Evolutionary conservation across 2,329 filamentous ascomycete species (phyloP).

Genomic region (Cladophialophora exuberans): DNA sequence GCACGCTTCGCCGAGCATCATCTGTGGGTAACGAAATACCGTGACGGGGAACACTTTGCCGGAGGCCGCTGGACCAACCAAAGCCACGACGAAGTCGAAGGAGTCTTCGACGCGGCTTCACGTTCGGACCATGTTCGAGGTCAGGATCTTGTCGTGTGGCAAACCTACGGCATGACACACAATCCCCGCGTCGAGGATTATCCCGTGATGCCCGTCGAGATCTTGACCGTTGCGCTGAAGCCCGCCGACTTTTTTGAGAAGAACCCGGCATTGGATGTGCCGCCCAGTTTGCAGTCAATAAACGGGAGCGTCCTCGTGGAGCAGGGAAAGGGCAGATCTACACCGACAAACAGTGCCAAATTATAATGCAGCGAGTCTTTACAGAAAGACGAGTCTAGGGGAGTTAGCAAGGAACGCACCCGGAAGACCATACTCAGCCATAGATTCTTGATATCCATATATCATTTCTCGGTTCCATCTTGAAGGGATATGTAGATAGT

Average conservation of each 20-base stretch:
- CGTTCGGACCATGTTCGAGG: constrained; percentile 51
- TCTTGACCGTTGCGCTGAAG: constrained; percentile 51
- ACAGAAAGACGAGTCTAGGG: too few species aligned
- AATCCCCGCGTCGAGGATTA: constrained; percentile 68
- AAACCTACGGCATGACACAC: constrained; percentile 65
- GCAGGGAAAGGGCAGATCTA: too few species aligned
- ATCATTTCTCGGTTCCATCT: too few species aligned
- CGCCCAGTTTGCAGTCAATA: constrained; percentile 45
- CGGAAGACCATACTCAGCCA: too few species aligned
- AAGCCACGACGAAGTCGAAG: constrained; percentile 56
- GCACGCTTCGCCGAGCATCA: constrained; percentile 60
- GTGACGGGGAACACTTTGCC: constrained; percentile 56
- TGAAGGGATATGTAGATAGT: too few species aligned
- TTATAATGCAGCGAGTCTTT: too few species aligned
- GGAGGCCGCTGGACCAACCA: constrained; percentile 62
- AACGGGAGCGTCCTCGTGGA: constrained; percentile 40
- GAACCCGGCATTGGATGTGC: constrained; percentile 55
- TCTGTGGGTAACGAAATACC: constrained; percentile 60
- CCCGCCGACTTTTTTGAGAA: constrained; percentile 58
- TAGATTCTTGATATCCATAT: too few species aligned
- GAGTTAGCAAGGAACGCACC: too few species aligned
- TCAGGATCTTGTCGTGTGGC: constrained; percentile 59
- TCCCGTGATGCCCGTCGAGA: constrained; percentile 69
- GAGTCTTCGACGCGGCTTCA: constrained; percentile 56
- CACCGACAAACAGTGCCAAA: too few species aligned